Base-by-base conservation (phyloP, 257 asterid species). In the Solanum clarkiae region DNA sequence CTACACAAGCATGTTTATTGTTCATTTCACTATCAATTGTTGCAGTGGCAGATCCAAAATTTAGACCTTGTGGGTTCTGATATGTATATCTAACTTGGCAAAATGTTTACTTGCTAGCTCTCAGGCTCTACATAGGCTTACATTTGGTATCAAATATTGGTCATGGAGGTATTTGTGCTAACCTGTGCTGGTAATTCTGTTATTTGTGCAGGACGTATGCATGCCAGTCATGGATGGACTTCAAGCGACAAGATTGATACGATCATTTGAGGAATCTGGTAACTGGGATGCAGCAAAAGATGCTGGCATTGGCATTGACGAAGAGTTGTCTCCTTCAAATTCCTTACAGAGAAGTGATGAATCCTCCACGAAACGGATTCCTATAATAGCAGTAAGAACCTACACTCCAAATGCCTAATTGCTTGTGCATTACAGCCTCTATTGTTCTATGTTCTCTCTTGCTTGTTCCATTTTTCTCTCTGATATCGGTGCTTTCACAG, bases 221-320 rank as follows among this genome's bases (percentile, higher is more conserved):
- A 95, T 94, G 99, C 99, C 99, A 10, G 95, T 91, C 84, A 93
- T 95, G 98, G 95, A 94, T 89, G 99, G 99, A 47, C 94, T 94
- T 80, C 91, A 94, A 91, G 97, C 99, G 10, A 94, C 98, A 8
- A 90, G 95, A 87, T 62, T 93, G 74, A 95, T 95, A 84, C 90
- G 99, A 75, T 93, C 97, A 2, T 95, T 84, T 18, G 99, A 95
- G 88, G 94, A 95, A 90, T 91, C 94, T 7, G 99, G 99, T 32
- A 92, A 89, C 75, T 95, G 97, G 98, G 95, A 93, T 4, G 98
- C 93, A 40, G 97, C 99, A 16, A 77, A 65, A 20, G 90, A 89
- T 83, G 98, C 95, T 56, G 99, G 98, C 84, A 84, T 92, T 56
- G 97, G 98, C 84, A 84, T 92, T 36, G 93, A 93, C 84, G 86